Conservation (phyloP, 352 stramenopile species). For the Pythium apleroticum region DNA sequence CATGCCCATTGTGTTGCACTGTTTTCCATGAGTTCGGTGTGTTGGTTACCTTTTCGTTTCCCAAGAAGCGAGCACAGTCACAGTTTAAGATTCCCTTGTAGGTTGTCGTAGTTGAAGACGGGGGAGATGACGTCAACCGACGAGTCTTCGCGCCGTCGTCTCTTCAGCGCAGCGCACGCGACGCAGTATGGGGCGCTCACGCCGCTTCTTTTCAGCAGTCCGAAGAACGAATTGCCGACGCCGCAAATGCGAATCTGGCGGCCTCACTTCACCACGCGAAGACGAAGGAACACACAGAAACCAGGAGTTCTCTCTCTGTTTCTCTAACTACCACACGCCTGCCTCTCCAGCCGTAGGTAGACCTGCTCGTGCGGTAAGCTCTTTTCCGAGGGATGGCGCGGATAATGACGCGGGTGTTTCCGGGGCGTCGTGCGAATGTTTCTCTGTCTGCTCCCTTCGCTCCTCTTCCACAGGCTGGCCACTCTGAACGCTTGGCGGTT, state of each 20-base stretch:
- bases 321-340: not conserved
- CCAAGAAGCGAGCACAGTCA: not conserved
- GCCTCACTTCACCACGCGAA: not conserved
- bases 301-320: not conserved
- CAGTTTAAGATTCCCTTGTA: not conserved
- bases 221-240: not conserved
- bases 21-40: not conserved
- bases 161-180: not conserved
- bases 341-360: not conserved
- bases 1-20: not conserved
- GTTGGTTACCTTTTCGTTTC: not conserved
- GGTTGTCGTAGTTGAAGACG: not conserved
- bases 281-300: not conserved
- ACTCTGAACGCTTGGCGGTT: constrained; percentile 2
- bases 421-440: not conserved
- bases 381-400: not conserved
- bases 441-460: not conserved
- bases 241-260: not conserved
- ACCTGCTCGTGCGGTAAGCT: not conserved
- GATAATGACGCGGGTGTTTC: not conserved
- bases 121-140: not conserved
- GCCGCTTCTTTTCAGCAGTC: not conserved
- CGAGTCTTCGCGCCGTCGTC: not conserved
- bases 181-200: not conserved
- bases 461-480: not conserved